Evolutionary conservation across 106 monocot species (phyloP), one percentile per base, ranked within the genome.

Genomic region (Dendrobium huoshanense): DNA sequence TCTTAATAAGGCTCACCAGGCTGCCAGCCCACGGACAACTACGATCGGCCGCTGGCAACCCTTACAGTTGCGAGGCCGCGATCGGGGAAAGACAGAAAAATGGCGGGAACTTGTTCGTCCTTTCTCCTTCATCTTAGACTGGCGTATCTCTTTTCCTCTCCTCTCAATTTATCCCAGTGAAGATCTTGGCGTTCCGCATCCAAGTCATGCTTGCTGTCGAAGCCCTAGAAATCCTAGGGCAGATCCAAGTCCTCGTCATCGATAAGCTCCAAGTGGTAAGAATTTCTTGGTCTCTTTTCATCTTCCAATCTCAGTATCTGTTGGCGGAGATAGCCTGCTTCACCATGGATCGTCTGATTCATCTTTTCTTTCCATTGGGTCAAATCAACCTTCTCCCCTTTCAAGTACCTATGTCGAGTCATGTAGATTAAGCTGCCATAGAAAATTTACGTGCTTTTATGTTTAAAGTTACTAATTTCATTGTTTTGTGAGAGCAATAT

Each of bases 221-320:
- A 77, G 65, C 86, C 77, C 83, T 88, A 61, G 90, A 88, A 58
- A 84, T 92, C 49, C 78, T 90, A 20, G 70, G 83, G 24, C 88
- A 90, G 80, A 87, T 92, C 86, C 86, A 85, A 45, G 75, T 88
- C 75, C 92, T 92, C 72, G 88, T 90, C 75, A 79, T 86, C 64
- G 92, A 92, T 72, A 79, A 82, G 45, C 90, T 92, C 22, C 90
- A 90, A 88, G 90, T 92, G 86, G 92, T 92, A 86, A 85, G 76
- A 27, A 9, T 76, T 25, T 48, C 59, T 64, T n/a, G 64, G 24
- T 64, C 5, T 70, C 70, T 70, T 33, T 70, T 31, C 11, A 3
- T 9, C 70, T 70, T 70, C 27, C 15, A 16, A 4, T 37, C 11
- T 37, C 70, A 0, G 2, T 61, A 61, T 70, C 70, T 15, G 27